Evolutionary conservation across 2,329 filamentous ascomycete species (phyloP).

Genomic region (Colletotrichum lupini): DNA sequence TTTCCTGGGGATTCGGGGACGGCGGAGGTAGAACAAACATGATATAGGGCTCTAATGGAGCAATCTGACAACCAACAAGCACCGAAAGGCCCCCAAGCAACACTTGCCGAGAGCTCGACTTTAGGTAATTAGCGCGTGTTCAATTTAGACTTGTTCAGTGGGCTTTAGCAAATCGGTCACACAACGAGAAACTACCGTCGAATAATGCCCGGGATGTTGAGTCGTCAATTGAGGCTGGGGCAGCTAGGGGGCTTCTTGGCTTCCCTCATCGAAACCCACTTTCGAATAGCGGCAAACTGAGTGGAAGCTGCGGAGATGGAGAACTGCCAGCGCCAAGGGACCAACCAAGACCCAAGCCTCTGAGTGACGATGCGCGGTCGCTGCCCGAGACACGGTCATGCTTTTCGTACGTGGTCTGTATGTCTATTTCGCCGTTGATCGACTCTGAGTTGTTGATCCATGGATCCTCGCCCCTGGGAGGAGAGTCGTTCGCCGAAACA

Average conservation of each 20-base stretch:
- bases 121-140: conserved; percentile 10
- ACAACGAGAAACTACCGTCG: conserved; percentile 1
- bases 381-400: conserved; percentile 20
- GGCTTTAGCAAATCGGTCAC: neutral
- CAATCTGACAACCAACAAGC: neutral
- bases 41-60: neutral
- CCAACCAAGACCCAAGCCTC: conserved; percentile 35
- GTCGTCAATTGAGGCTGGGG: conserved; percentile 32
- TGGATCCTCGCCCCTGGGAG: neutral
- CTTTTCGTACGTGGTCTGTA: neutral
- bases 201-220: conserved; percentile 23
- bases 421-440: neutral
- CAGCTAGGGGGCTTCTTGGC: conserved; percentile 24
- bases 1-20: conserved; percentile 30
- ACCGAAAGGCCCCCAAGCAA: neutral
- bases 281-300: conserved; percentile 28
- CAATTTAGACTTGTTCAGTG: neutral
- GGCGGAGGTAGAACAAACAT: neutral
- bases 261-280: conserved; percentile 27
- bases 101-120: neutral
- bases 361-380: conserved; percentile 29
- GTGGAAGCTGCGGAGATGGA: conserved; percentile 20
- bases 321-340: conserved; percentile 14
- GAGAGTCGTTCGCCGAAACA: neutral
- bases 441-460: neutral